Evolutionary conservation across 352 stramenopile species (phyloP), one percentile per base, ranked within the genome.

Genomic region (Phytopythium boreale): DNA sequence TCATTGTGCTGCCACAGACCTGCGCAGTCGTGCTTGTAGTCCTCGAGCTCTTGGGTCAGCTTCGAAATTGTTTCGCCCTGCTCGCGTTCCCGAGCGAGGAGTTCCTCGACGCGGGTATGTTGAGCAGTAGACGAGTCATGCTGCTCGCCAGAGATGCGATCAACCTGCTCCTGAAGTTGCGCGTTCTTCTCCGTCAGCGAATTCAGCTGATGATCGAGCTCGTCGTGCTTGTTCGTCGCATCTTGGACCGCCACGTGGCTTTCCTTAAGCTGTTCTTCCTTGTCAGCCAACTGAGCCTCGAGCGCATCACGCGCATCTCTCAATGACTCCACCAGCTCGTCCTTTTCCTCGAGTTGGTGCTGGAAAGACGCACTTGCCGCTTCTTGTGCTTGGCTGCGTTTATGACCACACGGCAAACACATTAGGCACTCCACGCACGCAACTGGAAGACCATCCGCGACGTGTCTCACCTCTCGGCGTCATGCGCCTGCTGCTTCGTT

Each of bases 21-120:
- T 43, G 87, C 79, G 24, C 84, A 93, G 60, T 93, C 84, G 56
- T 92, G 77, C 57, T 90, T 92, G 67, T 89, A 94, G 59, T 91
- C 82, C 24, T 88, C 82, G 44, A 88, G 68, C 27, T 86, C 77
- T 50, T 87, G 79, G 19, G 66, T 79, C 63, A 77, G 75, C 27
- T 74, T 46, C 29, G 67, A 64, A 20, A 69, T 62, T 3, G 77
- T 57, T 14, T 80, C 69, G 22, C 73, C 59, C 4, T 67, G 29
- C 22, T 83, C 77, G 10, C 65, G 46, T 36, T 87, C 74, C 52
- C 80, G 63, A 22, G 61, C 57, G 15, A 67, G 57, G 43, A 74
- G 34, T 4, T 61, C 46, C 26, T 81, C 65, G 27, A 62, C 12
- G 20, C 41, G 56, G 19, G 41, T 26, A 4, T 62, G 56, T 19